Evolutionary conservation across 2,329 filamentous ascomycete species (phyloP), one percentile per base, ranked within the genome.

Genomic region (Aspergillus fumigatus): DNA sequence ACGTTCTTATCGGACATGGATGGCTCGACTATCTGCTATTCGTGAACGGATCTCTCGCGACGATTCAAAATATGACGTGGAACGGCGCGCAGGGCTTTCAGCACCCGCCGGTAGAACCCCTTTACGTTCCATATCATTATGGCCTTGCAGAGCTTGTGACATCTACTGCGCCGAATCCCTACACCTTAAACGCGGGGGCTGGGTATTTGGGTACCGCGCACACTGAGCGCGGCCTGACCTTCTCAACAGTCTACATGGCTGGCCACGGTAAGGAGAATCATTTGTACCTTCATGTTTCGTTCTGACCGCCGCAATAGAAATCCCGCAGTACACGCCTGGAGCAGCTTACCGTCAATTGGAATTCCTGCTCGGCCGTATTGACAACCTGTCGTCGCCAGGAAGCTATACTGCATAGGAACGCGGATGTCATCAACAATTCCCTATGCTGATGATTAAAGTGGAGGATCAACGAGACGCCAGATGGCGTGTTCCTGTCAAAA

Each of bases 31-130:
- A 82, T 67, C 80, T 89, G 58, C 79, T 90, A 9, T 77, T 87
- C 25, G 77, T 80, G 65, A 88, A 89, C 69, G 89, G 88, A 17
- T 88, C 88, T 0, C 77, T 93, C 1, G 76, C 90, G 6, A 81
- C 82, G 1, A 86, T 92, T 57, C 89, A 93, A 68, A 92, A 92
- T 75, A 90, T 92, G 85, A 92, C 88, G 0, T 93, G 86, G 85
- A 84, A 84, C 56, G 89, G 88, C 4, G 70, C 79, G 47, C 83
- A 88, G 52, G 90, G 89, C 0, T 92, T 93, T 77, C 82, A 86
- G 61, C 68, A 71, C 1, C 71, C 75, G 0, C 89, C 89, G 0
- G 69, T 69, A 1, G 80, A 84, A 52, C 84, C 85, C 2, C 86
- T 92, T 61, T 90, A 83, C 68, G 87, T 92, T 0, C 88, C 89